These are phyloP conservation scores for Blastobotrys terrestris DNA, from an alignment of 805 yeast genomes.

Conservation along the genomic window DNA sequence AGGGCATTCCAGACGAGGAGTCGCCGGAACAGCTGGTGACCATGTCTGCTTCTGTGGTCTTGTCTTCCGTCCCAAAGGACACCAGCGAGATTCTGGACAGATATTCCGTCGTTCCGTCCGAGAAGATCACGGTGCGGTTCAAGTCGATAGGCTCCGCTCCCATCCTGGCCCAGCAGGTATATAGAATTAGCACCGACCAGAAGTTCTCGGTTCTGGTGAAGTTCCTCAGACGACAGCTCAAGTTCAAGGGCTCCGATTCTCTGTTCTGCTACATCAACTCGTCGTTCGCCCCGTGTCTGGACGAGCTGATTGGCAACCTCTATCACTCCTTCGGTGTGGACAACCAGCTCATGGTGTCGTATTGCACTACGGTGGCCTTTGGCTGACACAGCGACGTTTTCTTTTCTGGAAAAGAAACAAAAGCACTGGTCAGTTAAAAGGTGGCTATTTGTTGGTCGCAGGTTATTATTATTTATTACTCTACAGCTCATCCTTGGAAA, in stretches of 20 bases:
- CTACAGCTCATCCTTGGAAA: background rate
- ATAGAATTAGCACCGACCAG: slow-evolving; percentile 40
- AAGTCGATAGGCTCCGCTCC: slow-evolving; percentile 52
- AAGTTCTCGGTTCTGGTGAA: slow-evolving; percentile 40
- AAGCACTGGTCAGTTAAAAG: too few species aligned
- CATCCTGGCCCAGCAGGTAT: slow-evolving; percentile 40
- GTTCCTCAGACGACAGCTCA: slow-evolving; percentile 38
- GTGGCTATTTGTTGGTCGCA: too few species aligned
- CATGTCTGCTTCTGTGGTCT: slow-evolving; percentile 29
- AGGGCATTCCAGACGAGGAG: slow-evolving; percentile 26
- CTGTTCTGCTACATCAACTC: slow-evolving; percentile 36
- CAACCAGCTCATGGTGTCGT: slow-evolving; percentile 21
- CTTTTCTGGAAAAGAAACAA: background rate
- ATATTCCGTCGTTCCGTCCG: slow-evolving; percentile 22
- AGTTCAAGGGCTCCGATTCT: slow-evolving; percentile 23
- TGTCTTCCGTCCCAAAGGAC: slow-evolving; percentile 27
- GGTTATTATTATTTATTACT: too few species aligned
- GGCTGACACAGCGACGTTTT: slow-evolving; percentile 12
- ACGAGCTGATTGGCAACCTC: slow-evolving; percentile 31
- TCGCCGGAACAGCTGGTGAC: slow-evolving; percentile 26
- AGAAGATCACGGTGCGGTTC: slow-evolving; percentile 36
- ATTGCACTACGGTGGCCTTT: slow-evolving; percentile 24
- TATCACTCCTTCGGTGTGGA: slow-evolving; percentile 18
- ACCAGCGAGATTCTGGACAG: slow-evolving; percentile 24
- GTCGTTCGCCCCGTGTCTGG: slow-evolving; percentile 37